Evolutionary conservation across 2,329 filamentous ascomycete species (phyloP), one percentile per base, ranked within the genome.

Genomic region (Sporothrix variecibatus): DNA sequence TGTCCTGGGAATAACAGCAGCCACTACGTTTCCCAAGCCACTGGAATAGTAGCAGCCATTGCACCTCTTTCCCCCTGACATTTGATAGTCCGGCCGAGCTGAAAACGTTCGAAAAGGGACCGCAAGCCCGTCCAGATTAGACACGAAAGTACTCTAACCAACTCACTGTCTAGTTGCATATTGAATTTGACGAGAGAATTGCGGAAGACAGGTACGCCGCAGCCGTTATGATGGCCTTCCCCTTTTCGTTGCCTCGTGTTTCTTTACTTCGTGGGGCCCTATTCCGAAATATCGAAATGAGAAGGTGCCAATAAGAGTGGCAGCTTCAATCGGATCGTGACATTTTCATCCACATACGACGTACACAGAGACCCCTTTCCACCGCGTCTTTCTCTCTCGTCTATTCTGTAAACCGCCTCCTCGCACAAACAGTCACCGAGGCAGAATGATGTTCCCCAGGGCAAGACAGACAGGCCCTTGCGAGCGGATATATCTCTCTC

Each of bases 371-470:
- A 11, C 38, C 62, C 62, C n/a, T 67, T 67, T 46, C 31, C 53
- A 62, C 56, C 28, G 15, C 56, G 56, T n/a, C 53, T 49, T 17
- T 9, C 38, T 43, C 40, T 15, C 43, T 4, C 43, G 15, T 49
- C 43, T 20, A 49, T 15, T 17, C 12, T 17, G 15, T 46, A 46
- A 46, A 40, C 26, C 5, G 68, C 68, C 20, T 51, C 68, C 49
- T 70, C 67, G 67, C 31, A 40, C 67, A 53, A 56, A 28, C 31
- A 40, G 46, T 38, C 49, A 23, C 67, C 67, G 67, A 70, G 67
- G 67, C 46, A 51, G 64, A 68, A 69, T 12, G 51, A 51, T 69
- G 43, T 34, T 51, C 64, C 64, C 23, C 20, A 15, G 12, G 43
- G 15, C 3, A 26, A 17, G 28, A 34, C 8, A 34, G 28, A 34